These are phyloP conservation scores for Boletellus sp. DNA, from an alignment of 1,284 basidiomycete species.

Conservation along the genomic window DNA sequence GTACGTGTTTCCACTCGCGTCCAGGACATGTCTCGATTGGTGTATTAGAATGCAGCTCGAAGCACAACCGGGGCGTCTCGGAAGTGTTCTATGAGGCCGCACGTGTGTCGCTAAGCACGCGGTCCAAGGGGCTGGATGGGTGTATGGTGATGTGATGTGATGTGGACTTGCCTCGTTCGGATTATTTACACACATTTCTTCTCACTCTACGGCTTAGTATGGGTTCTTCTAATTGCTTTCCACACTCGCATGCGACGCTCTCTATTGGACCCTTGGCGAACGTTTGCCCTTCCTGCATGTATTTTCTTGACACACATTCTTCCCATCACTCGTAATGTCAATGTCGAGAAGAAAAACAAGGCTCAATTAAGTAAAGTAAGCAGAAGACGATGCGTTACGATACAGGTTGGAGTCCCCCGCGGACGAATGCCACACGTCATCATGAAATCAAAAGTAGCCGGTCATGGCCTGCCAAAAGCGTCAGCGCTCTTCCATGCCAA, in stretches of 20 bases:
- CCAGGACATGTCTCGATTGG: background rate
- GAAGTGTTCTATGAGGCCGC: conserved; percentile 92
- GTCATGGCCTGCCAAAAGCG: conserved; percentile 23
- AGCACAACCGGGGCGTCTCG: conserved; percentile 89
- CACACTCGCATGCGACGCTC: conserved; percentile 1
- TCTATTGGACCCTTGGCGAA: background rate
- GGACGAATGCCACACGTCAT: conserved; percentile 4
- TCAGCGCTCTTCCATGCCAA: conserved; percentile 12
- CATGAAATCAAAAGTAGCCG: conserved; percentile 25
- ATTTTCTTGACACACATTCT: conserved; percentile 14
- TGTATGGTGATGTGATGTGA: conserved; percentile 63
- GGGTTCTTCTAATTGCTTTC: conserved; percentile 21
- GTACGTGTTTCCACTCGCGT: too few relatives aligned
- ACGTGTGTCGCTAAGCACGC: conserved; percentile 74
- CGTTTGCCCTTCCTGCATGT: conserved; percentile 8
- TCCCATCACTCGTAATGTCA: background rate
- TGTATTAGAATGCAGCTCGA: conserved; percentile 86
- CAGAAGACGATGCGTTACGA: conserved; percentile 20
- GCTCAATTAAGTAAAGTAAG: conserved; percentile 34
- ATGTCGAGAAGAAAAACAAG: conserved; percentile 1
- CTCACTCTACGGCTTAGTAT: conserved; percentile 17
- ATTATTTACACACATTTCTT: background rate
- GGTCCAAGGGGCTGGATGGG: conserved; percentile 58
- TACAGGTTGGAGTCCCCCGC: conserved; percentile 19
- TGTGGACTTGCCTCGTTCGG: conserved; percentile 1